Percentiles rank a stretch among this genome's conserved stretches.
Conservation (phyloP, 495 filamentous ascomycete genomes). For the Amphirosellinia nigrospora region DNA sequence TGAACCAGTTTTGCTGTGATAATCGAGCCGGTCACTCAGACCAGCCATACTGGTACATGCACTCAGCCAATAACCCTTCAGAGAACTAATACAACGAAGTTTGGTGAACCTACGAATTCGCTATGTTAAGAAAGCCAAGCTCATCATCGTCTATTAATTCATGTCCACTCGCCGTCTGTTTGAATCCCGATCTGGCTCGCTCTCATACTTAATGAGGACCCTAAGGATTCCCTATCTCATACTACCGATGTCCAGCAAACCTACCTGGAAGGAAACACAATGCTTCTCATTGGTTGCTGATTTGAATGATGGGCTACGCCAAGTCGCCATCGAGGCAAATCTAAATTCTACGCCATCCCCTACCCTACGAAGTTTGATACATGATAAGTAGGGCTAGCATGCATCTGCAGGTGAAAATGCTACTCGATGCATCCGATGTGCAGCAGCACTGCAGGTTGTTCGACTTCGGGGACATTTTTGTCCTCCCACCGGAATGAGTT, state of each 20-base stretch:
- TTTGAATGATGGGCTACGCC: background rate
- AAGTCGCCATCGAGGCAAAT: background rate
- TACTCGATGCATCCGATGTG: conserved; percentile 12
- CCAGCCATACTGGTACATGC: background rate
- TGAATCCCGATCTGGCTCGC: background rate
- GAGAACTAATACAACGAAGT: background rate
- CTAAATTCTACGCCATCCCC: background rate
- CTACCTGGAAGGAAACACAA: background rate
- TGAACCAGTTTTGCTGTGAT: background rate
- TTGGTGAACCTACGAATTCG: too few species aligned
- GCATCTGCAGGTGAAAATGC: conserved; percentile 7
- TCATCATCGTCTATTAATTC: too few species aligned
- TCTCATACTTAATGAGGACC: background rate
- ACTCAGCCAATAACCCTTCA: background rate
- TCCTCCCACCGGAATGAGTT: background rate
- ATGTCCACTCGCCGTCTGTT: too few species aligned
- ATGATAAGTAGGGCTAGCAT: background rate
- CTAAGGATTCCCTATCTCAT: background rate
- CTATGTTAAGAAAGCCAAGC: background rate
- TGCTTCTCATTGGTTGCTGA: background rate
- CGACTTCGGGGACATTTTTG: background rate
- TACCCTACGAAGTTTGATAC: background rate
- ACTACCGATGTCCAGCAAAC: background rate
- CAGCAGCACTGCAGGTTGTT: conserved; percentile 21
- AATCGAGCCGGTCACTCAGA: background rate